Evolutionary conservation across 2,329 filamentous ascomycete genomes (phyloP).

Genomic region (Penicillium aurantiogriseum): DNA sequence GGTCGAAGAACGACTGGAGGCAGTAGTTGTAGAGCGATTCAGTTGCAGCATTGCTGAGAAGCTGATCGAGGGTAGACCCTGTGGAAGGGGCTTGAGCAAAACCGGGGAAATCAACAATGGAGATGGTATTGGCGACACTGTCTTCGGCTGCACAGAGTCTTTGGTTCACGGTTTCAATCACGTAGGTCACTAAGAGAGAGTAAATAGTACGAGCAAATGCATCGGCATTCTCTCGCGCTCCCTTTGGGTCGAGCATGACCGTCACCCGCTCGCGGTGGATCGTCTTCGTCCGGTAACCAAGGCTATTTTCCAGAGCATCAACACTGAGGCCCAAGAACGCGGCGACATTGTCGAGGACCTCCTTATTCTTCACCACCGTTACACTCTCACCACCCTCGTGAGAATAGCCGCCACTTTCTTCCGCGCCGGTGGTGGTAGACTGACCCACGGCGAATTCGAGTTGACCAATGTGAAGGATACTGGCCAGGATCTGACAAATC

Average conservation of each 20-base stretch:
- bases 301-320: constrained; percentile 76
- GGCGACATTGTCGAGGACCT: constrained; percentile 78
- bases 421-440: constrained; percentile 72
- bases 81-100: constrained; percentile 84
- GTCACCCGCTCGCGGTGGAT: constrained; percentile 96
- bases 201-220: constrained; percentile 92
- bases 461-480: constrained; percentile 95
- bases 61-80: constrained; percentile 81
- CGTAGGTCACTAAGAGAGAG: constrained; percentile 86
- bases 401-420: constrained; percentile 94
- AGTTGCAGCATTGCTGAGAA: constrained; percentile 90
- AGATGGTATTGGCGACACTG: constrained; percentile 86
- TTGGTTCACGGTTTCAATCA: constrained; percentile 91
- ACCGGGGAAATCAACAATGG: constrained; percentile 93
- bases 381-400: constrained; percentile 86
- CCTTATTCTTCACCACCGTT: constrained; percentile 90
- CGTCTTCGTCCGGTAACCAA: constrained; percentile 96
- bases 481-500: constrained; percentile 90
- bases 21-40: constrained; percentile 92
- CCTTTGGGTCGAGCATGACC: constrained; percentile 91
- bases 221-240: constrained; percentile 87
- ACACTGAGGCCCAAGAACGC: constrained; percentile 89
- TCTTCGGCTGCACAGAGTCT: constrained; percentile 84
- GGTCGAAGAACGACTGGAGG: constrained; percentile 92
- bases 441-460: constrained; percentile 85